Evolutionary conservation across 1,284 basidiomycete species (phyloP).

Genomic region (Cutaneotrichosporon cavernicola): DNA sequence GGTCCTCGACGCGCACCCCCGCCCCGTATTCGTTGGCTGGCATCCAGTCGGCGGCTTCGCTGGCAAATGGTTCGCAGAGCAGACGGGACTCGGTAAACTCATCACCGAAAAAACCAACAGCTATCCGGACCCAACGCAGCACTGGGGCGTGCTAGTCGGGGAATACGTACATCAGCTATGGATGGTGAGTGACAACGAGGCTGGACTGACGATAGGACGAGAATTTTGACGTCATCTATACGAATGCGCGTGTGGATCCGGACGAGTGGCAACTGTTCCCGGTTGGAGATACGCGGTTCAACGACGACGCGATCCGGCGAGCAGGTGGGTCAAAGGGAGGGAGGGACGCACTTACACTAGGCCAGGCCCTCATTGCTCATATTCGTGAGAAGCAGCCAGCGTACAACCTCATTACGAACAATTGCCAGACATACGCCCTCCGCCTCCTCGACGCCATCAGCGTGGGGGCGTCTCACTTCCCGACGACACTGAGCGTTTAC

Average conservation of each 20-base stretch:
- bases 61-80: slow-evolving; percentile 24
- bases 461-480: slow-evolving; percentile 16
- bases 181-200: slow-evolving; percentile 22
- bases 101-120: slow-evolving; percentile 27
- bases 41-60: slow-evolving; percentile 24
- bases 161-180: slow-evolving; percentile 27
- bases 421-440: slow-evolving; percentile 28
- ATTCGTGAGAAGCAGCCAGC: slow-evolving; percentile 13
- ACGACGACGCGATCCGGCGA: slow-evolving; percentile 24
- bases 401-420: slow-evolving; percentile 27
- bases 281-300: slow-evolving; percentile 23
- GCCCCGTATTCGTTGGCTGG: slow-evolving; percentile 20
- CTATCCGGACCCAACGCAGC: slow-evolving; percentile 27
- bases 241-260: slow-evolving; percentile 12
- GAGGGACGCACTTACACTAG: slow-evolving; percentile 13
- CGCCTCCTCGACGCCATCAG: slow-evolving; percentile 25
- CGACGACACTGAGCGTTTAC: slow-evolving; percentile 21
- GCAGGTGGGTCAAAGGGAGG: slow-evolving; percentile 11
- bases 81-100: slow-evolving; percentile 21
- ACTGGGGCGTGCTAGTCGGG: slow-evolving; percentile 26
- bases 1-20: background rate
- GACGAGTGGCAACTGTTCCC: slow-evolving; percentile 23
- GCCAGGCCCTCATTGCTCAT: slow-evolving; percentile 17
- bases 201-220: slow-evolving; percentile 23
- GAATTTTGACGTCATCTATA: slow-evolving; percentile 28